Conservation (phyloP, 176 grass and related monocot genomes). For the Canna indica region DNA sequence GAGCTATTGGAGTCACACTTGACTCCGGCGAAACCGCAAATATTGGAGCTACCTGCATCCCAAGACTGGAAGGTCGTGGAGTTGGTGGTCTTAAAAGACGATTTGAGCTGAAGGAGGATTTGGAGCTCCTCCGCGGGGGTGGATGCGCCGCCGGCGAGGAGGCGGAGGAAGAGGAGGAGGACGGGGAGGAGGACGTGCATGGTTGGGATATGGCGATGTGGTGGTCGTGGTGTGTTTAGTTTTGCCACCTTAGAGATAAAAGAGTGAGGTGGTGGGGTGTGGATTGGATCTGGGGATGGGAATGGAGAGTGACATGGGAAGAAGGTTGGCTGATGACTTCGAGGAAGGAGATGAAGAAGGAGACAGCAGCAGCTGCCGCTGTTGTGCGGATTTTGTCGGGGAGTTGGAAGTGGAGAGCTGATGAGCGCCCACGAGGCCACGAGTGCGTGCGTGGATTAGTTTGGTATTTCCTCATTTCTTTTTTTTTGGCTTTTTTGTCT, state of each 20-base stretch:
- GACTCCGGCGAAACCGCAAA: constrained; percentile 51
- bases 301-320: background rate
- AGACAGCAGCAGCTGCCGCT: too few species aligned
- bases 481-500: background rate
- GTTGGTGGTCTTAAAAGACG: constrained; percentile 19
- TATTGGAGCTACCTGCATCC: constrained; percentile 15
- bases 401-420: background rate
- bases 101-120: constrained; percentile 50
- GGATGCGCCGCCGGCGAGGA: background rate
- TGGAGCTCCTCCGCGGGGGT: constrained; percentile 15
- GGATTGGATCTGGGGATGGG: too few species aligned
- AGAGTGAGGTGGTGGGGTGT: background rate
- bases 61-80: constrained; percentile 40
- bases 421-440: background rate
- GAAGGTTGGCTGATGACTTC: background rate
- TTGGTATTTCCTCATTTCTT: background rate
- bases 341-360: background rate
- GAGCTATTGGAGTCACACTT: constrained; percentile 18
- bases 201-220: background rate
- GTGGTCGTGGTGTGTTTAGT: background rate
- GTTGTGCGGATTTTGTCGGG: background rate
- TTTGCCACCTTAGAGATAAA: background rate
- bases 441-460: background rate
- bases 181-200: background rate
- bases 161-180: constrained; percentile 1